Conservation (phyloP, 192 early-diverging fungal genomes). For the Diversispora eburnea region DNA sequence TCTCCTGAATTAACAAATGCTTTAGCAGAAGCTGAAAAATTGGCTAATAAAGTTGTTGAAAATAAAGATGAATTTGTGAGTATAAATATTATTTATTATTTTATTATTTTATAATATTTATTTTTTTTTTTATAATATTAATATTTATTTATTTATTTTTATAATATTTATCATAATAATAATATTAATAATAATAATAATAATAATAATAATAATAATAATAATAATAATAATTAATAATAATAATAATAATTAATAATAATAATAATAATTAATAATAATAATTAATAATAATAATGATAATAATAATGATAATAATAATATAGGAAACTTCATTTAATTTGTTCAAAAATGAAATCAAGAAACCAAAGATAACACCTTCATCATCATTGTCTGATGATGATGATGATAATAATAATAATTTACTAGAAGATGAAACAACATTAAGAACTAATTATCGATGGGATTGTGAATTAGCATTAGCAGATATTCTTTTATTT, state of each 20-base stretch:
- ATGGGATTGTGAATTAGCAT: constrained; percentile 44
- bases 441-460: constrained; percentile 40
- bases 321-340: constrained; percentile 32
- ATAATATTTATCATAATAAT: background rate
- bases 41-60: constrained; percentile 34
- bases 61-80: constrained; percentile 35
- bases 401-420: background rate
- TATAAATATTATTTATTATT: no score
- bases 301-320: no score
- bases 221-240: background rate
- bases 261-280: no score
- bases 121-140: background rate
- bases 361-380: constrained; percentile 13
- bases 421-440: constrained; percentile 22
- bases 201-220: background rate
- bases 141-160: background rate
- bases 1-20: constrained; percentile 36
- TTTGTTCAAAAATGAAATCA: constrained; percentile 31
- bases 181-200: constrained; percentile 23
- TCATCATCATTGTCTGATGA: no score
- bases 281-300: no score
- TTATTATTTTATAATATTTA: background rate
- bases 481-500: constrained; percentile 41
- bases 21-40: constrained; percentile 36
- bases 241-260: no score